Base-by-base conservation (phyloP, 441 rosid species). In the Pelargonium myrrhifolium region DNA sequence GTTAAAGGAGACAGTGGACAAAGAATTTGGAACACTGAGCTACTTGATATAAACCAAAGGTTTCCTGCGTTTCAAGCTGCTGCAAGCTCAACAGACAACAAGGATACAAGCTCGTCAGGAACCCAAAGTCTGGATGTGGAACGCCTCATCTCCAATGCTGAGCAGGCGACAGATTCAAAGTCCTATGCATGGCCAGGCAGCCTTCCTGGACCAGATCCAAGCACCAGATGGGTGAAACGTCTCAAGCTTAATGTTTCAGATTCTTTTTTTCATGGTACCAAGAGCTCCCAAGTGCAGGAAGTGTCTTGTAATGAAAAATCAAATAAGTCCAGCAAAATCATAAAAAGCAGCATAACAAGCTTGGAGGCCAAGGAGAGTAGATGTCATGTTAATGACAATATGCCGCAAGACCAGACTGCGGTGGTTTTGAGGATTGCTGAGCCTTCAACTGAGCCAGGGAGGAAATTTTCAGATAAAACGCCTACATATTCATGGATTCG, bases 171-270 rank as follows among this genome's bases (percentile, higher is more conserved):
- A 64, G 75, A 75, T 31, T 74, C 79, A 62, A 85, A 83, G 76
- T 78, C 82, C 43, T 42, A 74, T 65, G 67, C 71, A 66, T 71
- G 71, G 60, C 72, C 73, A 14, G 68, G 72, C 56, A 77, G 51
- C 71, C 67, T 28, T 15, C 31, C 59, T 43, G 79, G 68, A 60
- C 68, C 68, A 3, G 95, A 85, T 55, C 85, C 86, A 9, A 76
- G 77, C 81, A 83, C 79, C 66, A 78, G 87, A 76, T 89, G 99
- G 98, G 81, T 95, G 79, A 90, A 89, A 77, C 98, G 98, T 71
- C 90, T 90, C 55, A 90, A 84, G 82, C 71, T 78, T 66, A 78
- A 66, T 73, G 65, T 69, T 63, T 74, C 83, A 1, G 78, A 64
- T 64, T 68, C 85, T 55, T 68, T 72, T 39, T 77, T 73, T 43